phyloP scores from a whole-genome alignment of 225 moss, liverwort and hornwort species.

The Marchantia polymorpha region DNA sequence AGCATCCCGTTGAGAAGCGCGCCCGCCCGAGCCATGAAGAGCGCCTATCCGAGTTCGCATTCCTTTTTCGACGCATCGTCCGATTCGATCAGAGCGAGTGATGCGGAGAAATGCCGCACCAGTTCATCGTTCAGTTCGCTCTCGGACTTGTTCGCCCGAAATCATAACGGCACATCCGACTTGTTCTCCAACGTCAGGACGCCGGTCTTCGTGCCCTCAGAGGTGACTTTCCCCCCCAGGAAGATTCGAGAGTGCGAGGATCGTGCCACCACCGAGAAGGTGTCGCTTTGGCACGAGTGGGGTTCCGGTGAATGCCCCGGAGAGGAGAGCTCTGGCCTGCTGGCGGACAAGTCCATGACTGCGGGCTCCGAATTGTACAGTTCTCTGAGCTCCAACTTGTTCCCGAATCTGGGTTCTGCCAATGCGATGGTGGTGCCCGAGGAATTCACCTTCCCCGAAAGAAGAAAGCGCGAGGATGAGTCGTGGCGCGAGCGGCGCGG shows the following conservation, averaged over 20 bases:
- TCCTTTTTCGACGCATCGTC: slow-evolving; percentile 40
- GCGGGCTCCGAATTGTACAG: background rate
- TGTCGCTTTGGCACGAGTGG: slow-evolving; percentile 45
- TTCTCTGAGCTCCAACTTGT: background rate
- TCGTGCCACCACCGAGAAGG: slow-evolving; percentile 23
- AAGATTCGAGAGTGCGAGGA: slow-evolving; percentile 40
- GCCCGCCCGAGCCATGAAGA: slow-evolving; percentile 29
- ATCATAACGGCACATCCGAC: slow-evolving; percentile 24
- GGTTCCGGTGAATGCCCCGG: slow-evolving; percentile 41
- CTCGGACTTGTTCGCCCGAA: slow-evolving; percentile 30
- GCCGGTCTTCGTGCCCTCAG: slow-evolving; percentile 19
- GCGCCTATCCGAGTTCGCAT: slow-evolving; percentile 38
- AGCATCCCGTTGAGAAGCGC: background rate
- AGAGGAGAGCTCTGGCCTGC: slow-evolving; percentile 33
- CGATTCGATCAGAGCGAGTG: slow-evolving; percentile 28
- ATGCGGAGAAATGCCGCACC: slow-evolving; percentile 25
- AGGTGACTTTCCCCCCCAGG: slow-evolving; percentile 31
- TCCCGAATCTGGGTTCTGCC: slow-evolving; percentile 37
- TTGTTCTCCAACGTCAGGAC: slow-evolving; percentile 28
- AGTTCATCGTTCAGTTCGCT: slow-evolving; percentile 35
- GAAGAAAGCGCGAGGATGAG: slow-evolving; percentile 32
- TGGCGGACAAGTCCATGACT: slow-evolving; percentile 9
- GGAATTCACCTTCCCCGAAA: slow-evolving; percentile 32
- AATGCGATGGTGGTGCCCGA: slow-evolving; percentile 17
- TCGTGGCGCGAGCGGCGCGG: slow-evolving; percentile 42